Evolutionary conservation across 495 filamentous ascomycete genomes (phyloP).

Genomic region (Sphaerosporella brunnea): DNA sequence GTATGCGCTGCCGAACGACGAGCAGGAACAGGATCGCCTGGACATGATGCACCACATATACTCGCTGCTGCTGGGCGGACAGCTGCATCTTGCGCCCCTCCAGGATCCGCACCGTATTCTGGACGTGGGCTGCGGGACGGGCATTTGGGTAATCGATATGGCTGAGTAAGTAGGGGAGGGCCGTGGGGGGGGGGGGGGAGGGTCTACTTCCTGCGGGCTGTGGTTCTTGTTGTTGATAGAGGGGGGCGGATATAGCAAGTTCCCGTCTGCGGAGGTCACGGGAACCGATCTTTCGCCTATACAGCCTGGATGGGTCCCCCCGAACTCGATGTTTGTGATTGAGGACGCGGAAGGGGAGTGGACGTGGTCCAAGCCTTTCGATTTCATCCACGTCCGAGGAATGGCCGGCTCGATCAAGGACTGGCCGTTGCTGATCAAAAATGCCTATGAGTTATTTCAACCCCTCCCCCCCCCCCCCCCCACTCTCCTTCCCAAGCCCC

Average conservation of each 20-base stretch:
- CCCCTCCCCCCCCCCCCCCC: not conserved
- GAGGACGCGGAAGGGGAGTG: slow-evolving; percentile 45
- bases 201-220: not conserved
- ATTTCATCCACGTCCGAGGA: slow-evolving; percentile 42
- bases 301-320: slow-evolving; percentile 32
- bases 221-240: not conserved
- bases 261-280: not conserved
- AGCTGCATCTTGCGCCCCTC: slow-evolving; percentile 28
- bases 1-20: slow-evolving; percentile 13
- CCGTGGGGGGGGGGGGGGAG: too few relatives aligned
- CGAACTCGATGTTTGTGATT: slow-evolving; percentile 44
- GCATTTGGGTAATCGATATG: slow-evolving; percentile 16
- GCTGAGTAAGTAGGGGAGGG: slow-evolving; percentile 4
- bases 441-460: slow-evolving; percentile 25
- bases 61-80: slow-evolving; percentile 22
- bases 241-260: slow-evolving; percentile 2
- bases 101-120: slow-evolving; percentile 26
- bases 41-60: slow-evolving; percentile 32
- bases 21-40: slow-evolving; percentile 23
- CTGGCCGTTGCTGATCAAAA: slow-evolving; percentile 33
- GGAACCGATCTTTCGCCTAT: slow-evolving; percentile 43
- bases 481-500: too few relatives aligned
- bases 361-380: slow-evolving; percentile 39
- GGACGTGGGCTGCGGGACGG: slow-evolving; percentile 32
- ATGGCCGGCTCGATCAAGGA: slow-evolving; percentile 40